Evolutionary conservation across 1,284 basidiomycete genomes (phyloP).

Genomic region (Cutaneotrichosporon daszewskae): DNA sequence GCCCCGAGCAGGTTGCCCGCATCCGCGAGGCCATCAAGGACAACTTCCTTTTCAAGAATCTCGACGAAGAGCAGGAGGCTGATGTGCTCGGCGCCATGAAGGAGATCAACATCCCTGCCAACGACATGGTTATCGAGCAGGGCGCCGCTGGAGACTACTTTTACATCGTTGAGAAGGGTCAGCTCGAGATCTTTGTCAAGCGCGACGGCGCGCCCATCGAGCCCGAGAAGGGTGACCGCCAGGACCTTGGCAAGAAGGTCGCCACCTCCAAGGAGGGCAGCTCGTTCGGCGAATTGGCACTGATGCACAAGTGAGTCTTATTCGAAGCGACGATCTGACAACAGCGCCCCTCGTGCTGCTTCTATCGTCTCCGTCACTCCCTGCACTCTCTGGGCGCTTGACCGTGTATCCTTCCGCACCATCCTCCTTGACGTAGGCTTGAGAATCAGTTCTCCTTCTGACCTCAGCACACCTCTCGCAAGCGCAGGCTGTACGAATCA

Average conservation of each 20-base stretch:
- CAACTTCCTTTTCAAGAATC: conserved; percentile 92
- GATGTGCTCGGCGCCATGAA: conserved; percentile 95
- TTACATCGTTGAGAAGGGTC: conserved; percentile 90
- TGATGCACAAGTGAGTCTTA: conserved; percentile 76
- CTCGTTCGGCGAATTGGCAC: conserved; percentile 91
- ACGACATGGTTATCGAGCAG: conserved; percentile 87
- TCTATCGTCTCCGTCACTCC: conserved; percentile 79
- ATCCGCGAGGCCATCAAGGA: conserved; percentile 81
- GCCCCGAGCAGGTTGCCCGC: conserved; percentile 73
- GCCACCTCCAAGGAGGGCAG: conserved; percentile 77
- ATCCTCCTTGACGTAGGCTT: conserved; percentile 70
- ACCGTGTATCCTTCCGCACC: conserved; percentile 97
- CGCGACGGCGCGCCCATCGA: conserved; percentile 49
- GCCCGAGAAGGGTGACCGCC: conserved; percentile 57
- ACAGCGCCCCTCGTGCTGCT: conserved; percentile 78
- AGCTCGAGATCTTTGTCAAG: conserved; percentile 78
- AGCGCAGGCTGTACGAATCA: conserved; percentile 89
- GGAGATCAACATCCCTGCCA: conserved; percentile 66
- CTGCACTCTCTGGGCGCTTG: conserved; percentile 88
- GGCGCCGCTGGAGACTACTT: conserved; percentile 97
- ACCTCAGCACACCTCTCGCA: conserved; percentile 62
- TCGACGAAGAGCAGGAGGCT: conserved; percentile 91
- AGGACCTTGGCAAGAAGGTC: conserved; percentile 63
- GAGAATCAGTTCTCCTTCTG: not conserved
- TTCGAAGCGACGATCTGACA: not conserved